Conservation (phyloP, 768 basidiomycete genomes). For the Rhizopogon vulgaris region DNA sequence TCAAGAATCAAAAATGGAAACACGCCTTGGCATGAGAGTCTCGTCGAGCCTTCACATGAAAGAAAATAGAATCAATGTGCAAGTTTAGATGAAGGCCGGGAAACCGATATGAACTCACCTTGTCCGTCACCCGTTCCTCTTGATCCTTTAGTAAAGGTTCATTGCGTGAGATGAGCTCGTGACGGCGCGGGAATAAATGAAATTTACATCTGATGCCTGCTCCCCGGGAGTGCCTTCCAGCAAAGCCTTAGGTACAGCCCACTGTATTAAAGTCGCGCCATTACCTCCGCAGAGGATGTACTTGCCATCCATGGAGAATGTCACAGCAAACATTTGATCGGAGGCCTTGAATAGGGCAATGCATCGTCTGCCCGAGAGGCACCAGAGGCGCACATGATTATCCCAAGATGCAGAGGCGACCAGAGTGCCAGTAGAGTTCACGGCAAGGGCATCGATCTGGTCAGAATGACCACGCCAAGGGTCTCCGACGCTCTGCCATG, state of each 20-base stretch:
- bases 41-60: too few relatives aligned
- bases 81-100: too few relatives aligned
- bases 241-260: neutral
- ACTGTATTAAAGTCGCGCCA: neutral
- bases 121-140: too few relatives aligned
- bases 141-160: too few relatives aligned
- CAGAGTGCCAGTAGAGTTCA: neutral
- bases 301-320: neutral
- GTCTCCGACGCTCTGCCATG: neutral
- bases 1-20: neutral
- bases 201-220: too few relatives aligned
- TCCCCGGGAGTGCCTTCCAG: too few relatives aligned
- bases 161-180: too few relatives aligned
- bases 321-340: neutral
- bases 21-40: neutral
- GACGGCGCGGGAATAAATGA: too few relatives aligned
- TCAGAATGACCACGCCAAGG: neutral
- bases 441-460: neutral
- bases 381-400: neutral
- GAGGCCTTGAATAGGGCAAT: neutral
- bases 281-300: neutral
- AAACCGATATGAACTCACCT: too few relatives aligned
- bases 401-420: neutral
- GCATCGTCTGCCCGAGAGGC: neutral
- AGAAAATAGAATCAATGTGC: too few relatives aligned